Evolutionary conservation across 176 grass and related monocot genomes (phyloP), one percentile per base, ranked within the genome.

Genomic region (Echinochloa phyllopogon): DNA sequence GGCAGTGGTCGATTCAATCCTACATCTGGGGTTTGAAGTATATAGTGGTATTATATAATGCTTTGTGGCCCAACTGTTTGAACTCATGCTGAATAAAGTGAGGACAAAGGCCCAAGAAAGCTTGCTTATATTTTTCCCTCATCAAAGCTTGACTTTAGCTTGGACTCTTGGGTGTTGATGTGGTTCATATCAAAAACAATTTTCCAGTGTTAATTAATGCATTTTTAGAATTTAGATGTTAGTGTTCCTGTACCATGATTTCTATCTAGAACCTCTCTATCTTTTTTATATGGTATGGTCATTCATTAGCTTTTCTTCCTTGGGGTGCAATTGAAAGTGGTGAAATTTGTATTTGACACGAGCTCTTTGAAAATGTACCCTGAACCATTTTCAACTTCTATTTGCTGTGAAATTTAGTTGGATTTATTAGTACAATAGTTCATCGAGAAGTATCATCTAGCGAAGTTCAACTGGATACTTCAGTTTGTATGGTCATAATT

Each of bases 381-480:
- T 56, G 37, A 14, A 79, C 21, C 17, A 37, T 49, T 9, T 4
- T 21, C 11, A 37, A 39, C 39, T 80, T 11, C 17, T 53, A 29
- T 15, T 73, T 77, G 61, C 29, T 77, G 53, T 77, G 39, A 65
- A 87, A 42, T 68, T 63, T 76, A 47, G 12, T 76, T 65, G 40
- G 38, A 58, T 6, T 42, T 16, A 76, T 33, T 33, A 33, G 38
- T 75, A 16, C 18, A 76, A 2, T n/a, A 48, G 42, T 17, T 40
- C 10, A 38, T 24, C 64, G 14, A 59, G 24, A 65, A 69, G 41
- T 68, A 38, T 65, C 40, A 82, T 20, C 78, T 48, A 58, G 6
- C 6, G 12, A 68, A 18, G 53, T 21, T 33, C 51, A 27, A 44
- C 5, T 76, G 37, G 2, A 65, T 74, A 37, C 5, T 77, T 77